These are phyloP conservation scores for Arctium lappa DNA, from an alignment of 129 eudicot genomes.

Conservation along the genomic window DNA sequence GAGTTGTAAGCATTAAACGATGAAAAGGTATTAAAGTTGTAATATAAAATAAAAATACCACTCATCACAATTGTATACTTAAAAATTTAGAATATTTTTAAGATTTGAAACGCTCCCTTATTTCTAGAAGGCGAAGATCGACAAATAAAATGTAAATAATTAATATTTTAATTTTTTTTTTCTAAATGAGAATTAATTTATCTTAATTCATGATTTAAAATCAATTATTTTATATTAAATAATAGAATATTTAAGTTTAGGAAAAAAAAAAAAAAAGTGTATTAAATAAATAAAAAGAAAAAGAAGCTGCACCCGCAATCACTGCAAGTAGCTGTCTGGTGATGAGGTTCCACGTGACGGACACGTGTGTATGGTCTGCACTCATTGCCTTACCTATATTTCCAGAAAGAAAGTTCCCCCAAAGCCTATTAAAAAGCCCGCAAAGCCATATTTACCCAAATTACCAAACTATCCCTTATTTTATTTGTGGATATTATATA, in stretches of 20 bases:
- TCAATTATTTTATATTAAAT: neutral
- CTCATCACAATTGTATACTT: neutral
- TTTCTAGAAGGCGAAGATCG: neutral
- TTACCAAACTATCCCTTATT: neutral
- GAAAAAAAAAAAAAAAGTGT: neutral
- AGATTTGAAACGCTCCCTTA: neutral
- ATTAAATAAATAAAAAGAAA: neutral
- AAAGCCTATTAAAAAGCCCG: neutral
- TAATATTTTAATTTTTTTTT: neutral
- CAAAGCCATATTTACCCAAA: too few species aligned
- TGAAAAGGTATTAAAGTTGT: neutral
- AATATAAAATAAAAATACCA: neutral
- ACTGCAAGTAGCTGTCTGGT: constrained; percentile 23
- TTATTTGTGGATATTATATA: neutral
- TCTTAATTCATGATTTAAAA: neutral
- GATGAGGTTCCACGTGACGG: constrained; percentile 24
- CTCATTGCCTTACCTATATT: neutral
- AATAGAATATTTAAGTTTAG: neutral
- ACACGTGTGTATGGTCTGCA: constrained; percentile 11
- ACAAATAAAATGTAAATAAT: neutral
- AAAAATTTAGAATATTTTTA: neutral
- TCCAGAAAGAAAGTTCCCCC: constrained; percentile 14
- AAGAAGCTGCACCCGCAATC: constrained; percentile 5
- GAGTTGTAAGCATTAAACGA: neutral
- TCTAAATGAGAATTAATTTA: too few species aligned